phyloP scores from a whole-genome alignment of 2,329 filamentous ascomycete genomes.

The Calonectria henricotiae region DNA sequence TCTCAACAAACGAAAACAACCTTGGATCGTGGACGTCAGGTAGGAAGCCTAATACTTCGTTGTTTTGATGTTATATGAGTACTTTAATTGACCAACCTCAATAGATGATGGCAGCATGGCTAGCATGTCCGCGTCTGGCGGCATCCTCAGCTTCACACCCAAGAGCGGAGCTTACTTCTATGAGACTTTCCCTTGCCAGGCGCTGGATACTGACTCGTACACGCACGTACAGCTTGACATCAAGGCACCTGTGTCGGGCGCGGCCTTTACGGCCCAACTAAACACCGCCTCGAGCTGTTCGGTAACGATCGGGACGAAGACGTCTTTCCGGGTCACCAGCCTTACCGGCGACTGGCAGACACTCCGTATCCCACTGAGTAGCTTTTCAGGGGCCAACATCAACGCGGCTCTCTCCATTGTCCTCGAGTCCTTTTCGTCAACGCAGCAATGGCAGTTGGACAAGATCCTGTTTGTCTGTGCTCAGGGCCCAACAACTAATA shows the following conservation, averaged over 20 bases:
- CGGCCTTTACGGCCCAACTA: conserved; percentile 59
- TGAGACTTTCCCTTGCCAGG: conserved; percentile 67
- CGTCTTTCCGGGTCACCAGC: conserved; percentile 62
- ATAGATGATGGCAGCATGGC: conserved; percentile 68
- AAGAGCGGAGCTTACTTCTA: conserved; percentile 69
- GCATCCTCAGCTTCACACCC: conserved; percentile 68
- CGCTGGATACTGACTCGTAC: conserved; percentile 64
- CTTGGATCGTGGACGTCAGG: conserved; percentile 58
- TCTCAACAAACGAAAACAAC: conserved; percentile 55
- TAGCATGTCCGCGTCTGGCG: conserved; percentile 59
- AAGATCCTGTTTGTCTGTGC: conserved; percentile 65
- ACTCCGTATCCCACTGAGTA: conserved; percentile 66
- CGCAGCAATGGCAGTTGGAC: conserved; percentile 63
- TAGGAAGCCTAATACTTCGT: conserved; percentile 42
- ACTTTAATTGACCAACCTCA: conserved; percentile 31
- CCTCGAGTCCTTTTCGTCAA: conserved; percentile 58
- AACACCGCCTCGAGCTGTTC: conserved; percentile 61
- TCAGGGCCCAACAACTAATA: conserved; percentile 23
- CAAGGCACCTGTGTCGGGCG: conserved; percentile 46
- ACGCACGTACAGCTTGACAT: conserved; percentile 60
- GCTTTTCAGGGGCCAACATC: conserved; percentile 67
- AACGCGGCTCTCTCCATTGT: conserved; percentile 66
- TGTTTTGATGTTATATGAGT: background rate
- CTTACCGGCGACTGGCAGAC: conserved; percentile 68
- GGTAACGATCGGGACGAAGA: conserved; percentile 61